Conservation (phyloP, 306 rosid species). For the Cicer yamashitae region DNA sequence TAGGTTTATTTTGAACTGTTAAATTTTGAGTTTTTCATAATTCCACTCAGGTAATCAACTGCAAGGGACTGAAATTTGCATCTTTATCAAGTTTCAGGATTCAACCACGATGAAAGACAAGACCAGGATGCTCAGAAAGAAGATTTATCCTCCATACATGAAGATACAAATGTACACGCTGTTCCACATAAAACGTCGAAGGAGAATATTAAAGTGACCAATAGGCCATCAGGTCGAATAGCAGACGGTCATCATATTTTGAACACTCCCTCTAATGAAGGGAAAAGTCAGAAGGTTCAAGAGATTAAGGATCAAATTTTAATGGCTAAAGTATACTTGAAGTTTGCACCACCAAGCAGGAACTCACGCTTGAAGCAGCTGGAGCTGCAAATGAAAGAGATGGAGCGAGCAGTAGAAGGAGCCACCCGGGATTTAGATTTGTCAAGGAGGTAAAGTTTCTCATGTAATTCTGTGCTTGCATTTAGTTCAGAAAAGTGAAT, state of each 20-base stretch:
- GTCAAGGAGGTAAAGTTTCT: conserved; percentile 42
- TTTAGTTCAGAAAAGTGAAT: conserved; percentile 22
- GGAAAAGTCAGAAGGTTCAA: conserved; percentile 39
- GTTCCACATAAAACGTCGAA: conserved; percentile 12
- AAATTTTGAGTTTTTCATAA: conserved; percentile 26
- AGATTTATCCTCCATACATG: conserved; percentile 8
- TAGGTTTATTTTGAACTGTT: conserved; percentile 28
- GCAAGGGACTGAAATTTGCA: conserved; percentile 11
- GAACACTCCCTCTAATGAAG: neutral
- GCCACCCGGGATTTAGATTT: conserved; percentile 39
- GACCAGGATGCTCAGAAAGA: conserved; percentile 31
- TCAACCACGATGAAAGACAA: conserved; percentile 17
- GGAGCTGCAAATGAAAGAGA: conserved; percentile 37
- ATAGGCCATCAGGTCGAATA: conserved; percentile 8
- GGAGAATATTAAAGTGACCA: conserved; percentile 32
- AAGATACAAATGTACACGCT: conserved; percentile 18
- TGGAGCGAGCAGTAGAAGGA: conserved; percentile 40
- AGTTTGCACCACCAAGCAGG: conserved; percentile 43
- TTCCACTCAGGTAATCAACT: conserved; percentile 21
- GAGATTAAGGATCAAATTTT: conserved; percentile 45
- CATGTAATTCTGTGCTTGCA: conserved; percentile 19
- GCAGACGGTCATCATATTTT: conserved; percentile 4
- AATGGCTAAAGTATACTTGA: conserved; percentile 46
- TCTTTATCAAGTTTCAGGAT: conserved; percentile 40
- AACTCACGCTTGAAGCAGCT: conserved; percentile 40